Evolutionary conservation across 2,329 filamentous ascomycete genomes (phyloP).

Genomic region (Aspergillus brasiliensis): DNA sequence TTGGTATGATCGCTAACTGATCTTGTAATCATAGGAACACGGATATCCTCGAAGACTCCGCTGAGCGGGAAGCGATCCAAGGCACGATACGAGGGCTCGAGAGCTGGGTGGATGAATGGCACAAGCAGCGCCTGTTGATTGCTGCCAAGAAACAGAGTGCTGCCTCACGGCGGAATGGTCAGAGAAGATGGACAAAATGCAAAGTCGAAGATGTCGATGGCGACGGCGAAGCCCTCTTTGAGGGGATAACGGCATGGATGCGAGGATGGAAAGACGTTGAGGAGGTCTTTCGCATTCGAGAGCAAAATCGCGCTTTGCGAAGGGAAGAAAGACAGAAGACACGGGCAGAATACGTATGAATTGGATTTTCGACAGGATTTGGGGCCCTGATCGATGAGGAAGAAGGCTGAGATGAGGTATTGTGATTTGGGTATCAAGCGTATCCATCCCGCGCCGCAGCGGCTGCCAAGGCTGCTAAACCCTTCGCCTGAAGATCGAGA

Average conservation of each 20-base stretch:
- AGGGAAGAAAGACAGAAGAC: slow-evolving; percentile 25
- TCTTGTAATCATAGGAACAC: slow-evolving; percentile 23
- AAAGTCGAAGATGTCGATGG: slow-evolving; percentile 20
- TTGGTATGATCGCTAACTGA: not conserved
- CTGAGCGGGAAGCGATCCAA: slow-evolving; percentile 39
- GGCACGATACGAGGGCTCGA: slow-evolving; percentile 41
- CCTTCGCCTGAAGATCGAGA: not conserved
- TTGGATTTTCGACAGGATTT: not conserved
- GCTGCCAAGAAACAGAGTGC: slow-evolving; percentile 3
- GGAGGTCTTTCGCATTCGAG: slow-evolving; percentile 45
- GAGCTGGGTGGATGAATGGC: slow-evolving; percentile 33
- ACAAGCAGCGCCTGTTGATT: slow-evolving; percentile 24
- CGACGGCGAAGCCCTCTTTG: slow-evolving; percentile 35
- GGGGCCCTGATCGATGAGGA: not conserved
- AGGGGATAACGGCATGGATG: slow-evolving; percentile 47
- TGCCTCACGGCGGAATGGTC: slow-evolving; percentile 15
- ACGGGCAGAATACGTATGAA: not conserved
- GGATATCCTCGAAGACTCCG: slow-evolving; percentile 35
- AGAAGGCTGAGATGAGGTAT: not conserved
- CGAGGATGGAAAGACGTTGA: slow-evolving; percentile 47
- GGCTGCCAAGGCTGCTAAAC: not conserved
- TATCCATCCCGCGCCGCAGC: no score
- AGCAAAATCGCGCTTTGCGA: slow-evolving; percentile 63
- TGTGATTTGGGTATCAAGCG: not conserved
- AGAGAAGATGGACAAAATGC: slow-evolving; percentile 22